Evolutionary conservation across 208 protist species (phyloP).

Genomic region (Wallacemonas sp.): DNA sequence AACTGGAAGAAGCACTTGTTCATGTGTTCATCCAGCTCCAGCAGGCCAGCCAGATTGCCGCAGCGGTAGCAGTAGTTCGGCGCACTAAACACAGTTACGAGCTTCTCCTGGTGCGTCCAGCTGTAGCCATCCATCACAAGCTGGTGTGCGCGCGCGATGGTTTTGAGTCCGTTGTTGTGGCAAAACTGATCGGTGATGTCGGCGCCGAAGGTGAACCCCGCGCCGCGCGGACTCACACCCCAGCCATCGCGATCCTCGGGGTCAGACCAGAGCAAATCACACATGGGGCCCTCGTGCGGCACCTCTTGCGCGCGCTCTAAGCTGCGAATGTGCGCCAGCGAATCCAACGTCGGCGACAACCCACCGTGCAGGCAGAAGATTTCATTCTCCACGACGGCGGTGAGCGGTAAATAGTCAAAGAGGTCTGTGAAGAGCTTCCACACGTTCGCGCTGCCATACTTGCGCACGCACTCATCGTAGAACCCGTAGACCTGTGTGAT

Average conservation of each 20-base stretch:
- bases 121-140: slow-evolving; percentile 98
- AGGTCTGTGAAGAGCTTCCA: slow-evolving; percentile 98
- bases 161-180: slow-evolving; percentile 97
- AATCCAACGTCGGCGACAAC: slow-evolving; percentile 93
- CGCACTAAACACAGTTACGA: slow-evolving; percentile 99
- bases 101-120: slow-evolving; percentile 96
- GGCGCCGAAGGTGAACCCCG: slow-evolving; percentile 98
- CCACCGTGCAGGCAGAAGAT: slow-evolving; percentile 98
- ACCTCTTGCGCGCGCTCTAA: slow-evolving; percentile 97
- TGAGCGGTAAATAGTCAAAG: slow-evolving; percentile 98
- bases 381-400: slow-evolving; percentile 96
- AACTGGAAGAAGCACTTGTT: slow-evolving; percentile 99
- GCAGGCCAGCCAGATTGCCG: slow-evolving; percentile 95
- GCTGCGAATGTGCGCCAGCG: slow-evolving; percentile 94
- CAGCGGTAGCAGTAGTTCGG: slow-evolving; percentile 99
- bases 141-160: slow-evolving; percentile 97
- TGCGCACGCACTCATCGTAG: slow-evolving; percentile 98
- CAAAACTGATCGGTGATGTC: slow-evolving; percentile 98
- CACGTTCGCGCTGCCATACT: slow-evolving; percentile 96
- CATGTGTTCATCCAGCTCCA: slow-evolving; percentile 99
- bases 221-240: slow-evolving; percentile 97
- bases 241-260: slow-evolving; percentile 96
- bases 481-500: slow-evolving; percentile 99
- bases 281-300: slow-evolving; percentile 99
- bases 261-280: slow-evolving; percentile 99